A percentile compares a stretch with the other conserved stretches of the same genome.
phyloP scores from a whole-genome alignment of 768 basidiomycete genomes.

The Vishniacozyma victoriae region DNA sequence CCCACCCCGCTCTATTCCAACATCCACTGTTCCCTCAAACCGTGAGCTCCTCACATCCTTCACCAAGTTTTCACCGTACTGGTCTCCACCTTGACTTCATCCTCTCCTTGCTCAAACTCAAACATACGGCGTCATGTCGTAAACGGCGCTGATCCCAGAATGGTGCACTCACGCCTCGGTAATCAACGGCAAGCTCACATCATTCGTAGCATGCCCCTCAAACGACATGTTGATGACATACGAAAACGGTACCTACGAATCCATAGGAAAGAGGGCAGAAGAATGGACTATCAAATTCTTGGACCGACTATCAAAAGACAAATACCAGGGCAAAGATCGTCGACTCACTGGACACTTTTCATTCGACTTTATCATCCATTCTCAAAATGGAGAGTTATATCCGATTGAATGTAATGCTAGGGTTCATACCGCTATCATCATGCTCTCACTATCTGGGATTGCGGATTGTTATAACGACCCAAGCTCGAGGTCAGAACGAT shows the following conservation, averaged over 20 bases:
- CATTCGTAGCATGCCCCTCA: conserved; percentile 45
- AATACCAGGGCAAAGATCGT: conserved; percentile 17
- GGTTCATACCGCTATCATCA: conserved; percentile 44
- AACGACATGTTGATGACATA: conserved; percentile 49
- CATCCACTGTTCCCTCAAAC: neutral
- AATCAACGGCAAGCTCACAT: conserved; percentile 38
- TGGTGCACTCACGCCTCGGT: conserved; percentile 48
- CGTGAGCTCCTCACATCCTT: neutral
- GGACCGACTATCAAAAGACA: conserved; percentile 20
- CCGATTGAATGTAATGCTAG: conserved; percentile 48
- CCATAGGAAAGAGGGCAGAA: conserved; percentile 33
- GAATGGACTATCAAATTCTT: conserved; percentile 42
- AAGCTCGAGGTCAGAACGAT: neutral
- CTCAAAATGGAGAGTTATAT: conserved; percentile 38
- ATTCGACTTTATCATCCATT: conserved; percentile 45
- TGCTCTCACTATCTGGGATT: conserved; percentile 29
- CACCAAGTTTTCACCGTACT: neutral
- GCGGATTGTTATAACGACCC: conserved; percentile 22
- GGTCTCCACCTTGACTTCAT: neutral
- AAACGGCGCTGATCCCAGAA: conserved; percentile 13
- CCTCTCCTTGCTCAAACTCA: neutral
- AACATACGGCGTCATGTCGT: too few relatives aligned
- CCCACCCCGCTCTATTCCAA: too few relatives aligned
- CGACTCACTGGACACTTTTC: conserved; percentile 44
- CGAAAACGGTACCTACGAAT: conserved; percentile 34